A percentile compares a stretch with the other conserved stretches of the same genome.
These are phyloP conservation scores for Myxozyma nipponensis DNA, from an alignment of 805 yeast genomes.

Conservation along the genomic window DNA sequence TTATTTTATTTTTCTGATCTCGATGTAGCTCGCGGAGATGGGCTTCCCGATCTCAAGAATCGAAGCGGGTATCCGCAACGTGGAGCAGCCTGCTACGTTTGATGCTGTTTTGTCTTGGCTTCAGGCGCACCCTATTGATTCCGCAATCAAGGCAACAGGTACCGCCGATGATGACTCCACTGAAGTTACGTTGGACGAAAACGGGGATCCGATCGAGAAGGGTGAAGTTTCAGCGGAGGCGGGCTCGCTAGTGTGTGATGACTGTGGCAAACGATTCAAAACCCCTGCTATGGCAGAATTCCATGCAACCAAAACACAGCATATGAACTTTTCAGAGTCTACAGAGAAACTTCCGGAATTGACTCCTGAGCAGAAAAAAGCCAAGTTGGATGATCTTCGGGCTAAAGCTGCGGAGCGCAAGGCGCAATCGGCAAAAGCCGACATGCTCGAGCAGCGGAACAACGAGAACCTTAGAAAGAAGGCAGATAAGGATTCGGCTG, in stretches of 20 bases:
- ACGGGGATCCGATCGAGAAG: conserved; percentile 21
- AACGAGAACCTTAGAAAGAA: conserved; percentile 35
- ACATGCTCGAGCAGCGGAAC: conserved; percentile 31
- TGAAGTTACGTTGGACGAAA: conserved; percentile 4
- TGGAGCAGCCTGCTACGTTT: conserved; percentile 22
- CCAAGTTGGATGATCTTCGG: conserved; percentile 34
- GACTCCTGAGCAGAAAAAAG: conserved; percentile 33
- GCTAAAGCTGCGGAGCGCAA: conserved; percentile 34
- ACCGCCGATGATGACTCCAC: conserved; percentile 2
- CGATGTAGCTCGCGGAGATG: conserved; percentile 31
- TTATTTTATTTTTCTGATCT: background rate
- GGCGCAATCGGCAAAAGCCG: conserved; percentile 35
- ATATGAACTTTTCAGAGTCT: conserved; percentile 25
- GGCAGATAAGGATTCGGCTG: conserved; percentile 32
- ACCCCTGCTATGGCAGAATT: conserved; percentile 24
- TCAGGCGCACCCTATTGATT: conserved; percentile 32
- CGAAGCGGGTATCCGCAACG: conserved; percentile 33
- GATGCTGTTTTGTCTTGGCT: conserved; percentile 38
- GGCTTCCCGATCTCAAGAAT: conserved; percentile 36
- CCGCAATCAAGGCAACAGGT: conserved; percentile 24
- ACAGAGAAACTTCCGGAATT: conserved; percentile 27
- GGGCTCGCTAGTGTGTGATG: conserved; percentile 28
- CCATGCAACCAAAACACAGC: conserved; percentile 25
- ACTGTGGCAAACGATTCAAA: conserved; percentile 24
- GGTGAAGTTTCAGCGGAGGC: conserved; percentile 26